Evolutionary conservation across 2,329 filamentous ascomycete species (phyloP), one percentile per base, ranked within the genome.

Genomic region (Magnaporthales sp.): DNA sequence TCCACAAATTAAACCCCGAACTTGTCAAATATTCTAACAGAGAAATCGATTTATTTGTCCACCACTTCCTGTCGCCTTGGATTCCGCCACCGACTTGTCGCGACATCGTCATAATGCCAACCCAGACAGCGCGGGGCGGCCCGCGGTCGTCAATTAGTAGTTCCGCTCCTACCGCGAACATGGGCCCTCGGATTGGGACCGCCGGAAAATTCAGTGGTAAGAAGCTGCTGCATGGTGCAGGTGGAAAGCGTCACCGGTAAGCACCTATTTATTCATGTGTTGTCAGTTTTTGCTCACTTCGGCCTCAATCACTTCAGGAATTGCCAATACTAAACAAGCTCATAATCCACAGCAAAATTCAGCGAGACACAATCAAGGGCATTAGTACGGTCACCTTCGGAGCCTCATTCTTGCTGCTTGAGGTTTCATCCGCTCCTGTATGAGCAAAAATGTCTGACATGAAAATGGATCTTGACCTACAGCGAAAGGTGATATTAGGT

Each of bases 401-500:
- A 29, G 9, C 38, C 31, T 9, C 58, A n/a, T n/a, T 13, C 22
- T 51, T 29, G n/a, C 54, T 22, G 7, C 26, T 5, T 62, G 58
- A 72, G 66, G 26, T 31, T 22, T 26, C 38, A 56, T 54, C 19
- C 22, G 22, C 10, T 38, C 7, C 8, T 19, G 27, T 46, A 26
- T 4, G n/a, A 26, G 6, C 22, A n/a, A 19, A 15, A 46, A 26
- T 2, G n/a, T 22, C 63, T 64, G 24, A 64, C 38, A 3, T 9
- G 38, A 13, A n/a, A 4, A 38, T 22, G 15, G 13, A 13, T 13
- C 54, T 10, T 38, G 29, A 7, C 29, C 54, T 66, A 54, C 66
- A 85, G 84, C 84, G 1, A 86, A 86, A 69, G 79, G 80, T 5
- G 82, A 80, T 15, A 86, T 86, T 64, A 76, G 83, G 84, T 86